These are phyloP conservation scores for Plantago coronopus DNA, from an alignment of 305 asterid species.

Conservation along the genomic window DNA sequence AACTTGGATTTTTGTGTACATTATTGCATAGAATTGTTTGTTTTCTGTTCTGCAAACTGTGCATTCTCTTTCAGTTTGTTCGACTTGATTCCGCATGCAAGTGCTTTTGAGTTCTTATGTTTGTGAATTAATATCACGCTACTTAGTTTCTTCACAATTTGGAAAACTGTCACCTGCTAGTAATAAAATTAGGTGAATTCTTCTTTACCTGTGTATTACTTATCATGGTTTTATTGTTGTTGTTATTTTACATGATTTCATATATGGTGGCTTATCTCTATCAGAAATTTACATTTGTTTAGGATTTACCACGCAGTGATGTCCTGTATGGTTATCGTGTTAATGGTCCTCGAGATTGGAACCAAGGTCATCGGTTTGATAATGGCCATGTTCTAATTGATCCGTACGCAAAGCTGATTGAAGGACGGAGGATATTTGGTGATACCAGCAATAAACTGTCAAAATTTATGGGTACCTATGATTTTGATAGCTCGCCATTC, in stretches of 20 bases:
- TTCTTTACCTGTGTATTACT: too few relatives aligned
- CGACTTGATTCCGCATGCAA: neutral
- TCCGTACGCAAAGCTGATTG: slow-evolving; percentile 89
- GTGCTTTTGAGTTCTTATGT: neutral
- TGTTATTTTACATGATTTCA: slow-evolving; percentile 7
- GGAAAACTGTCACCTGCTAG: too few relatives aligned
- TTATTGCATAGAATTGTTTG: too few relatives aligned
- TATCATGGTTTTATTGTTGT: neutral
- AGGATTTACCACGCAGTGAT: slow-evolving; percentile 74
- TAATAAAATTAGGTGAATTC: too few relatives aligned
- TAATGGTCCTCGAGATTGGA: slow-evolving; percentile 83
- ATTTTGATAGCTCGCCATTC: slow-evolving; percentile 71
- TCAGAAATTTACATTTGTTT: slow-evolving; percentile 13
- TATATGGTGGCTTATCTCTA: slow-evolving; percentile 16
- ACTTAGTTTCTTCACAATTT: too few relatives aligned
- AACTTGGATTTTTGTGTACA: too few relatives aligned
- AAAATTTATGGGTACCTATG: slow-evolving; percentile 67
- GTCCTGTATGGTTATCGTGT: slow-evolving; percentile 76
- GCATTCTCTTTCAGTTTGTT: neutral
- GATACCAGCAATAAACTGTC: slow-evolving; percentile 63
- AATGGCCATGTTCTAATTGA: slow-evolving; percentile 56
- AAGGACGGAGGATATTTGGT: slow-evolving; percentile 83
- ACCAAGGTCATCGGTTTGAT: slow-evolving; percentile 90
- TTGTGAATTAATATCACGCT: neutral
- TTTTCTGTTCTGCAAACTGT: too few relatives aligned